Conservation (phyloP, 306 rosid genomes). For the Abrus pulchellus region DNA sequence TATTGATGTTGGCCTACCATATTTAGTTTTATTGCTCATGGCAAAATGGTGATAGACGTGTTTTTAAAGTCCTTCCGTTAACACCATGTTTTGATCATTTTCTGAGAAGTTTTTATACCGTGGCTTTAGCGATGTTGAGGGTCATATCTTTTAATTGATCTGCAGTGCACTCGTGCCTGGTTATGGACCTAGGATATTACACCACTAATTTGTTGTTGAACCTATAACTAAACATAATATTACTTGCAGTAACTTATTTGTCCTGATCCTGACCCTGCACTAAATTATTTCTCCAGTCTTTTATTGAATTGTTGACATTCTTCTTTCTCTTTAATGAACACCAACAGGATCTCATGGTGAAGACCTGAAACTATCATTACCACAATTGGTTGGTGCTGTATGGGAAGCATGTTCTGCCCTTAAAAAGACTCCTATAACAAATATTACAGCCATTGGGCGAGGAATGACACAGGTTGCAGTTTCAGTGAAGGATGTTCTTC, state of each 20-base stretch:
- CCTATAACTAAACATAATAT: not conserved
- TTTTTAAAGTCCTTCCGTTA: not conserved
- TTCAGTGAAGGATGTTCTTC: conserved; percentile 89
- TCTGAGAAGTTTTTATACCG: not conserved
- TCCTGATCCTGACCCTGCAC: not conserved
- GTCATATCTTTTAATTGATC: not conserved
- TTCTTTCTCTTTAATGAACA: conserved; percentile 49
- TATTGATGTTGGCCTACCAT: not conserved
- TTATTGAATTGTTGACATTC: conserved; percentile 14
- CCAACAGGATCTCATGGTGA: conserved; percentile 62
- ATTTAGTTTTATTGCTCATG: conserved; percentile 1
- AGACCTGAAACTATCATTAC: conserved; percentile 61
- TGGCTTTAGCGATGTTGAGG: conserved; percentile 9
- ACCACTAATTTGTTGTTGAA: not conserved
- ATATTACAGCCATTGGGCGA: conserved; percentile 85
- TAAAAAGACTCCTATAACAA: conserved; percentile 80
- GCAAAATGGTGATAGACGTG: conserved; percentile 14
- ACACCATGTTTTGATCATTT: conserved; percentile 19
- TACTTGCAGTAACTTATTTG: not conserved
- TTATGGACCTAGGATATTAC: no score
- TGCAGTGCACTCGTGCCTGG: not conserved
- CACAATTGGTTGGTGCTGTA: conserved; percentile 81
- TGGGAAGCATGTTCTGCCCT: conserved; percentile 91
- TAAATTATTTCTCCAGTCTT: conserved; percentile 10
- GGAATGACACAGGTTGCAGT: conserved; percentile 86